Evolutionary conservation across 2,329 filamentous ascomycete species (phyloP).

Genomic region (Bipolaris oryzae): DNA sequence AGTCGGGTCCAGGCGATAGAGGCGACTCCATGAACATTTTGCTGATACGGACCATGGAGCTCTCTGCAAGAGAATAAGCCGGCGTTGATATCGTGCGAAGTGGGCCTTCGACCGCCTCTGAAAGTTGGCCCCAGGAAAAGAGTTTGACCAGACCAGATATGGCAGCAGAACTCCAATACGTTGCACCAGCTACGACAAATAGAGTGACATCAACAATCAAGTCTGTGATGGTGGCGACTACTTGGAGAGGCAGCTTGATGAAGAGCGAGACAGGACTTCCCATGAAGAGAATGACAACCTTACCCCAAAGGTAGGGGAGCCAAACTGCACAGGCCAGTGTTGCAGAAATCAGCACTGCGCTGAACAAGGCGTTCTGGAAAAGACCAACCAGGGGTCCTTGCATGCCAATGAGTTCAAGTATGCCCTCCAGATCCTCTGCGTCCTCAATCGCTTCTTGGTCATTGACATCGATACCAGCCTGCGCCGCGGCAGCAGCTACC

Average conservation of each 20-base stretch:
- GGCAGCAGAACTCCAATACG: slow-evolving; percentile 48
- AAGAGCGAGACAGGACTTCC: slow-evolving; percentile 75
- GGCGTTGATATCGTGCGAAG: slow-evolving; percentile 34
- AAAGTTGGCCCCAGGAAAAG: slow-evolving; percentile 27
- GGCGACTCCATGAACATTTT: slow-evolving; percentile 37
- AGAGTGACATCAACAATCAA: slow-evolving; percentile 77
- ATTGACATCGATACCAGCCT: slow-evolving; percentile 70
- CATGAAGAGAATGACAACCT: slow-evolving; percentile 77
- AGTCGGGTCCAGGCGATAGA: slow-evolving; percentile 38
- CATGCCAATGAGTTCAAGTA: slow-evolving; percentile 96
- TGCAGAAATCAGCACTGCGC: slow-evolving; percentile 81
- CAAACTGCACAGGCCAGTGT: slow-evolving; percentile 87
- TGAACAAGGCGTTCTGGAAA: slow-evolving; percentile 94
- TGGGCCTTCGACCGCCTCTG: slow-evolving; percentile 22
- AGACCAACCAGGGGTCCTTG: slow-evolving; percentile 88
- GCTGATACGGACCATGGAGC: slow-evolving; percentile 44
- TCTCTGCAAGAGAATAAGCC: slow-evolving; percentile 43
- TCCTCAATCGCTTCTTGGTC: slow-evolving; percentile 76
- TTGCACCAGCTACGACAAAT: slow-evolving; percentile 63
- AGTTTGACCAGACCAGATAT: slow-evolving; percentile 33
- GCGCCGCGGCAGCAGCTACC: slow-evolving; percentile 67
- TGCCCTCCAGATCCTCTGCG: slow-evolving; percentile 92
- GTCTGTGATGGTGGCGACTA: slow-evolving; percentile 76
- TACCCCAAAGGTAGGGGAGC: slow-evolving; percentile 89
- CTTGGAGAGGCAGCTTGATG: slow-evolving; percentile 71